Evolutionary conservation across 352 stramenopile genomes (phyloP), one percentile per base, ranked within the genome.

Genomic region (Phytophthora palmivora): DNA sequence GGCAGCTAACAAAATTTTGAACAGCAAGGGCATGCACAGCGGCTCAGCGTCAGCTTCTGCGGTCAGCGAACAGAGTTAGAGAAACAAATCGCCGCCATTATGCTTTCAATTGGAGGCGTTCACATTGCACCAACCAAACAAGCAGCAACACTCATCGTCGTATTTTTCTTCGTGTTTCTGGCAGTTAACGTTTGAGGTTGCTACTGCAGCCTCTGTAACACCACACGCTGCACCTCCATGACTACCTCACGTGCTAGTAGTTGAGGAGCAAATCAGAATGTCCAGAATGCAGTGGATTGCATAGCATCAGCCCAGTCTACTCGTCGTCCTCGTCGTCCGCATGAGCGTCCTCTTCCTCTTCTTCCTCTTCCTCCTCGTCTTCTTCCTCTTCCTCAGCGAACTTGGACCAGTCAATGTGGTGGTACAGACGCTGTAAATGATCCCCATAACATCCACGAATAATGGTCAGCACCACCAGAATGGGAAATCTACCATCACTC

Each of bases 391-490:
- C 83, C 56, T 88, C 79, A 68, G 89, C 88, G 74, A 95, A 95
- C 67, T 94, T 76, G 32, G 74, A 82, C 87, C 87, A 95, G 79
- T 94, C 87, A 30, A 95, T 86, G 79, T 95, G 87, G 69, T 95
- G 83, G 72, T 94, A 95, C 78, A 95, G 70, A 48, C 87, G 82
- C 84, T 94, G 47, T 1, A 43, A 42, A 34, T 2, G 7, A 34
- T 11, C 7, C 3, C 19, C 6, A 49, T 19, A 42, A 46, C 11
- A 48, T 28, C 24, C 24, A 50, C 32, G 19, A 58, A 30, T 15
- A 32, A 34, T 33, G 16, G 60, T 52, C 30, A 67, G 63, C 52
- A 76, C 65, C 71, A 78, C 60, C 76, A 82, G 70, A 82, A 79
- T 34, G 30, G 10, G 7, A 34, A 32, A 12, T 52, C 52, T 22